Percentiles rank a stretch among this genome's conserved stretches.
These are phyloP conservation scores for Elongisporangium anandrum DNA, from an alignment of 352 stramenopile genomes.

Conservation along the genomic window DNA sequence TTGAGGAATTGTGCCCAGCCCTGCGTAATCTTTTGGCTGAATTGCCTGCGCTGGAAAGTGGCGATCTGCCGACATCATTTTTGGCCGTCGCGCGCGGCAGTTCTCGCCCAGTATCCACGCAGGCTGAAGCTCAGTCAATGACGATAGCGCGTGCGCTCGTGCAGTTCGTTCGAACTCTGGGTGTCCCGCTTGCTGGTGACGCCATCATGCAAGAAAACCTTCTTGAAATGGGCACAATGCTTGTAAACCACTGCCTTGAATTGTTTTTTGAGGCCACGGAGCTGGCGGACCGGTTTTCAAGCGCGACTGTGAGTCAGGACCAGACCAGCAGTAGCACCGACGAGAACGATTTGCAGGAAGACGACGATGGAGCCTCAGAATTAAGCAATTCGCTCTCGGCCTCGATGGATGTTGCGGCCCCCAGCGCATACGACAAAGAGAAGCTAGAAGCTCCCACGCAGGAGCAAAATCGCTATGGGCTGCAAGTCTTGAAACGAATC, in stretches of 20 bases:
- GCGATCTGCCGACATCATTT: conserved; percentile 5
- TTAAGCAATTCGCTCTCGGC: neutral
- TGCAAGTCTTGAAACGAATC: conserved; percentile 69
- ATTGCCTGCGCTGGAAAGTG: neutral
- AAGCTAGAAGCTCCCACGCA: conserved; percentile 2
- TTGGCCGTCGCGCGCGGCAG: conserved; percentile 4
- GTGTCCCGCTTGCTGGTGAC: neutral
- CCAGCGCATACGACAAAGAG: neutral
- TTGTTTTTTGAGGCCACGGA: conserved; percentile 68
- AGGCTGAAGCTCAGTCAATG: neutral
- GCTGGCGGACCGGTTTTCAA: conserved; percentile 55
- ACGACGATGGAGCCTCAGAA: neutral
- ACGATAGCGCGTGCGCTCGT: neutral
- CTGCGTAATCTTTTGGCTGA: conserved; percentile 16
- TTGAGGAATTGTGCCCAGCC: conserved; percentile 27
- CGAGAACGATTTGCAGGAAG: neutral
- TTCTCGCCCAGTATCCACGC: neutral
- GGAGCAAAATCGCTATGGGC: conserved; percentile 42
- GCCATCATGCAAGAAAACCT: conserved; percentile 6
- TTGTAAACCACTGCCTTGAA: conserved; percentile 44
- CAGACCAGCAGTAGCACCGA: conserved; percentile 9
- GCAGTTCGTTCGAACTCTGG: neutral
- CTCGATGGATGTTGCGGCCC: neutral
- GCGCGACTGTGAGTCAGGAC: conserved; percentile 4
- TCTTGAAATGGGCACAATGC: conserved; percentile 20